Evolutionary conservation across 768 basidiomycete genomes (phyloP), one percentile per base, ranked within the genome.

Genomic region (Termitomyces eurrhizus): DNA sequence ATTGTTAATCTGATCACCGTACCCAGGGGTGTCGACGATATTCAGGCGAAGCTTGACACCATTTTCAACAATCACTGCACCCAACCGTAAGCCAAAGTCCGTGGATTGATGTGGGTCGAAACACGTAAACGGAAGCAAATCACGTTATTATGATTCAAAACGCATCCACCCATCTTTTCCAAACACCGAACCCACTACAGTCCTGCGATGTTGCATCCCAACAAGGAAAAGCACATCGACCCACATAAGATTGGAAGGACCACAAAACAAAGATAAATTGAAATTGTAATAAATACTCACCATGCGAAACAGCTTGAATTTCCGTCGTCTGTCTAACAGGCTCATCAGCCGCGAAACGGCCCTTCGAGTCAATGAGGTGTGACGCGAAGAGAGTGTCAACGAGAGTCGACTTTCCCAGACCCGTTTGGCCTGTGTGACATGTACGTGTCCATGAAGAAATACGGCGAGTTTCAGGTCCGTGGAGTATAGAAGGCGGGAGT

Each of bases 381-480:
- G 95, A 96, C 62, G 97, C 96, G 72, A 99, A 99, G 75, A 99
- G 92, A 52, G 96, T 98, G 84, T 98, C 98, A 74, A 98, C 93
- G 70, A 99, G 81, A 49, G 96, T 99, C 70, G 95, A 97, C 81
- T 99, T 99, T 73, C 96, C 96, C 49, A 99, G 82, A 63, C 96
- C 96, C 55, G 95, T 98, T 81, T 96, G 96, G 56, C 95, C 95
- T 97, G 65, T 45, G 60, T 44, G 66, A 4, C 9, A 44, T 32
- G 9, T 14, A 5, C n/a, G 21, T 35, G 21, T 52, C 14, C 52
- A 4, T 26, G 14, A 11, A 52, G 36, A 53, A 5, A n/a, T 53
- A 39, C 36, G 5, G 24, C 11, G 13, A 16, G 24, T 39, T 18
- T 18, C 7, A 18, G 16, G 21, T 45, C 21, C 45, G 9, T 24